Percentiles rank a stretch among this genome's conserved stretches.
Conservation (phyloP, 2,329 filamentous ascomycete genomes). For the Sclerotinia trifoliorum region DNA sequence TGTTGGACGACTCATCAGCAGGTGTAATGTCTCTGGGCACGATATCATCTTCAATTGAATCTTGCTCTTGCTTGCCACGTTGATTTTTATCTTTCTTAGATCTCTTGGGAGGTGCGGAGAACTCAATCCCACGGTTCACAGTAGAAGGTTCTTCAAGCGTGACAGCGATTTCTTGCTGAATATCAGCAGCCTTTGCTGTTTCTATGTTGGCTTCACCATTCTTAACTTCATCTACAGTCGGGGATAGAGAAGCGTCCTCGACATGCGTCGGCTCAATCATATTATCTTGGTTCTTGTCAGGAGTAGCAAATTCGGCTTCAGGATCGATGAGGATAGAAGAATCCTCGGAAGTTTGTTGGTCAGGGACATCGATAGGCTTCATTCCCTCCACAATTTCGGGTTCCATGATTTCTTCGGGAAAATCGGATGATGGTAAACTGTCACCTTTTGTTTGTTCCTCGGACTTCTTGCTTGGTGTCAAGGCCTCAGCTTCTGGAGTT, state of each 20-base stretch:
- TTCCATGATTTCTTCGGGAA: background rate
- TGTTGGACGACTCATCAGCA: background rate
- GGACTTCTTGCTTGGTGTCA: background rate
- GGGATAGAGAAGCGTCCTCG: background rate
- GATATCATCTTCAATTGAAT: conserved; percentile 13
- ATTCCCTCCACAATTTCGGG: background rate
- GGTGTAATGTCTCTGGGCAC: background rate
- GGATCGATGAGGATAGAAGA: background rate
- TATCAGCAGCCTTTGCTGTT: background rate
- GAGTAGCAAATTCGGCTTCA: background rate
- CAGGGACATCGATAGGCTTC: background rate
- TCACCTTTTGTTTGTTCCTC: background rate
- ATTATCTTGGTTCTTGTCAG: background rate
- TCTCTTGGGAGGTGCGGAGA: conserved; percentile 14
- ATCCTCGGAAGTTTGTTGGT: background rate
- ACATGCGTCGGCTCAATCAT: background rate
- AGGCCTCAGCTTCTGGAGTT: background rate
- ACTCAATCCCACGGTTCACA: background rate
- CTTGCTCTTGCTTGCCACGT: conserved; percentile 14
- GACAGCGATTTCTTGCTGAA: background rate
- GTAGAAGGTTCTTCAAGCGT: background rate
- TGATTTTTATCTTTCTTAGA: conserved; percentile 35
- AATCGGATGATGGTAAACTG: background rate
- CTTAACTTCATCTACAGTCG: background rate
- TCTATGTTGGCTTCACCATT: background rate